Evolutionary conservation across 129 eudicot species (phyloP).

Genomic region (Saussurea involucrata): DNA sequence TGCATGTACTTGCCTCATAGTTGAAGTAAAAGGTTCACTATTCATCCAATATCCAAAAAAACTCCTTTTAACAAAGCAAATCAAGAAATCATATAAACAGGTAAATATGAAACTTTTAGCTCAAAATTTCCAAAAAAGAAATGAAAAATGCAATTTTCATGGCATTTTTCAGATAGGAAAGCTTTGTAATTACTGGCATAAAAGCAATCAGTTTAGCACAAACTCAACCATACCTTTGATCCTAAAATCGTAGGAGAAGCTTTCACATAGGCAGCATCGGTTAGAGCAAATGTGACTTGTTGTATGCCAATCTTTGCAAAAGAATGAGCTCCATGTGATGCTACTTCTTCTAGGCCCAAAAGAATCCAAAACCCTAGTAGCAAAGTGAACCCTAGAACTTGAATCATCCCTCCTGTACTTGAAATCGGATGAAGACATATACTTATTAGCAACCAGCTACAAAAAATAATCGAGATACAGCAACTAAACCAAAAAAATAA

Average conservation of each 20-base stretch:
- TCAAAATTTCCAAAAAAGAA: not conserved
- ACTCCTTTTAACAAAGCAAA: not conserved
- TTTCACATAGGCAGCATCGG: constrained; percentile 51
- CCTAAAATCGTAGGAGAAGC: constrained; percentile 82
- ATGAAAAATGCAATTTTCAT: not conserved
- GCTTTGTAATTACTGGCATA: not conserved
- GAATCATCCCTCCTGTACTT: constrained; percentile 32
- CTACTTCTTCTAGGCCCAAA: constrained; percentile 37
- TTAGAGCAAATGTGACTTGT: constrained; percentile 52
- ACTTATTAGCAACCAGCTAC: constrained; percentile 1
- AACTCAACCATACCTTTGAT: constrained; percentile 40
- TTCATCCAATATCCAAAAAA: not conserved
- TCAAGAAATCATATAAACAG: not conserved
- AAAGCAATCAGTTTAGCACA: not conserved
- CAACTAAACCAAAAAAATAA: not conserved
- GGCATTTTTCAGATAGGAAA: not conserved
- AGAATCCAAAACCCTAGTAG: constrained; percentile 42
- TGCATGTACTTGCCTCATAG: not conserved
- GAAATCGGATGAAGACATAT: not conserved
- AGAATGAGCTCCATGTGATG: constrained; percentile 65
- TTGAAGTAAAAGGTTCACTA: not conserved
- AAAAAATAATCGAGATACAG: not conserved
- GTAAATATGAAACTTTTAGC: too few relatives aligned
- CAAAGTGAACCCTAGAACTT: constrained; percentile 34
- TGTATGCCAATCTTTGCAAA: constrained; percentile 68